These are phyloP conservation scores for Eucalyptus viminalis DNA, from an alignment of 345 rosid genomes.

Conservation along the genomic window DNA sequence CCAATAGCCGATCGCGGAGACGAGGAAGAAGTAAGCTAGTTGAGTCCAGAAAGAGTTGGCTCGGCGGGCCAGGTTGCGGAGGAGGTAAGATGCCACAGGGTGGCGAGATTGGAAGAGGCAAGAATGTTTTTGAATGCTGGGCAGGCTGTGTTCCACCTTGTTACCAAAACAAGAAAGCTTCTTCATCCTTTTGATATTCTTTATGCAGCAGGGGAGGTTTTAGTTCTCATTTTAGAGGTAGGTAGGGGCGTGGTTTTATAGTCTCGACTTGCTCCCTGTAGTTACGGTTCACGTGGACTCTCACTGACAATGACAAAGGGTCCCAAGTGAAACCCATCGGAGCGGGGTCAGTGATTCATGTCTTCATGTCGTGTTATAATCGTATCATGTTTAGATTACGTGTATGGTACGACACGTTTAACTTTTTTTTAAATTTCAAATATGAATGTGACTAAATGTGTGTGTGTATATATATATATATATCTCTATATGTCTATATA, in stretches of 20 bases:
- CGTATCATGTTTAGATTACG: neutral
- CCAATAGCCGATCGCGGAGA: conserved; percentile 17
- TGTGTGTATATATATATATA: no score
- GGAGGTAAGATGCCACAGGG: neutral
- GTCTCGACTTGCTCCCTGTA: neutral
- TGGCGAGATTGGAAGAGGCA: neutral
- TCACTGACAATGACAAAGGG: neutral
- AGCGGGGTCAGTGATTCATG: neutral
- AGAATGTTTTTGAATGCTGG: neutral
- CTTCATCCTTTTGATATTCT: neutral
- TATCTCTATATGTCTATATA: no score
- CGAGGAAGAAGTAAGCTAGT: conserved; percentile 15
- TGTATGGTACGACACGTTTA: neutral
- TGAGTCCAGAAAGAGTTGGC: conserved; percentile 19
- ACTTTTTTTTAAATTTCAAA: neutral
- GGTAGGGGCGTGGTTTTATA: neutral
- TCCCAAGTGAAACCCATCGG: neutral
- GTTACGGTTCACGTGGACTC: neutral
- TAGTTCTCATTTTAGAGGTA: neutral
- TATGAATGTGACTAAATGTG: neutral
- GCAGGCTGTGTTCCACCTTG: neutral
- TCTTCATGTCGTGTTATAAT: neutral
- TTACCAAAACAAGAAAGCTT: neutral
- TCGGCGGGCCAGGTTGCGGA: neutral
- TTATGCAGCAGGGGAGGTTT: neutral